Base-by-base conservation (phyloP, 768 basidiomycete species). In the Pleurotus djamor region DNA sequence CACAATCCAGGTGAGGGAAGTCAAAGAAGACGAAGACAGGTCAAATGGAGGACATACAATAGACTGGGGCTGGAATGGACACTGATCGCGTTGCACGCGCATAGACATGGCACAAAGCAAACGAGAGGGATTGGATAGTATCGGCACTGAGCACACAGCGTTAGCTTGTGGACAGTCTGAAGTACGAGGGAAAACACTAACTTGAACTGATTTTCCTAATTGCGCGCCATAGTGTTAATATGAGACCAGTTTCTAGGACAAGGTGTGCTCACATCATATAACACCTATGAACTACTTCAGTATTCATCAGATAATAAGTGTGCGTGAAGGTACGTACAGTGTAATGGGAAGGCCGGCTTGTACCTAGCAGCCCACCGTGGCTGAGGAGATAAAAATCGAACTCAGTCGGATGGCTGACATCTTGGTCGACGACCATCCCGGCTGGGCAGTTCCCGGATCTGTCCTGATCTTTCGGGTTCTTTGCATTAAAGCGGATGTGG, bases 381-480 rank as follows among this genome's bases (percentile, higher is more conserved):
- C 86, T 88, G 66, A 87, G 86, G 2, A 94, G 77, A 65, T 89
- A 92, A 69, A 84, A 94, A 63, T 94, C 92, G 47, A 89, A 88
- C 59, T 92, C 89, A 0, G 82, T 80, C 0, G 90, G 89, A 64
- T 90, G 87, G 0, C 81, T 80, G 48, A 92, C 83, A 4, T 84
- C 86, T 2, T 76, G 77, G 65, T 94, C 92, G 28, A 92, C 81
- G 10, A 94, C 89, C 0, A 90, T 90, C 5, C 92, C 92, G 0
- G 92, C 89, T 0, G 81, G 83, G 63, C 84, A 87, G 65, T 94
- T 94, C 2, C 86, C 87, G 57, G 84, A 88, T 54, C 75, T 79
- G 63, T 93, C 92, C 0, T 76, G 82, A 13, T 89, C 83, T 5
- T 64, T 62, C 0, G 59, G 57, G 6, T 68, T 66, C 37, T 58